phyloP scores from a whole-genome alignment of 495 filamentous ascomycete genomes.

The Elasticomyces elasticus region DNA sequence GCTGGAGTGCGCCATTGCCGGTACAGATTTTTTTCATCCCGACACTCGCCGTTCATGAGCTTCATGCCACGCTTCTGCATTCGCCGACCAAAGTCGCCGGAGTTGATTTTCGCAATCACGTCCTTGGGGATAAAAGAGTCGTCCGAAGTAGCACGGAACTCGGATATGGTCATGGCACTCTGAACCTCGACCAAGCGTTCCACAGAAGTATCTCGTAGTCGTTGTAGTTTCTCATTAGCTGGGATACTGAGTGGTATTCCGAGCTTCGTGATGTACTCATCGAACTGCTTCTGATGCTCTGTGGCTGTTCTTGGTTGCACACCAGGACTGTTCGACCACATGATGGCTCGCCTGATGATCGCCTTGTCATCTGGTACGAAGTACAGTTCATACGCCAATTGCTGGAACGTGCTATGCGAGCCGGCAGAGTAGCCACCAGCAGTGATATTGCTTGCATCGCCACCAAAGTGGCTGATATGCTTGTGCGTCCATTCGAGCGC shows the following conservation, averaged over 20 bases:
- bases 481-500: conserved; percentile 35
- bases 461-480: conserved; percentile 32
- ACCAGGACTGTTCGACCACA: conserved; percentile 48
- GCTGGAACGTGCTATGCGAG: conserved; percentile 40
- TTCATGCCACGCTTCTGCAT: conserved; percentile 39
- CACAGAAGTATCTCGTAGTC: conserved; percentile 35
- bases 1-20: conserved; percentile 34
- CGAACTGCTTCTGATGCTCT: conserved; percentile 46
- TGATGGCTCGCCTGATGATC: conserved; percentile 39
- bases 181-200: conserved; percentile 36
- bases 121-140: conserved; percentile 36
- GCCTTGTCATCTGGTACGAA: conserved; percentile 33
- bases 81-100: conserved; percentile 37
- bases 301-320: conserved; percentile 41
- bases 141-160: conserved; percentile 48
- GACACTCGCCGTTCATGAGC: conserved; percentile 46
- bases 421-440: conserved; percentile 34
- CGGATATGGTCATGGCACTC: conserved; percentile 34
- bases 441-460: conserved; percentile 32
- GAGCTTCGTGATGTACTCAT: conserved; percentile 42
- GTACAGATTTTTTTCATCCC: conserved; percentile 47
- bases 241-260: conserved; percentile 37
- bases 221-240: conserved; percentile 36
- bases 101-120: conserved; percentile 41
- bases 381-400: conserved; percentile 46